A percentile compares a stretch with the other conserved stretches of the same genome.
phyloP scores from a whole-genome alignment of 306 rosid genomes.

The Benincasa hispida region DNA sequence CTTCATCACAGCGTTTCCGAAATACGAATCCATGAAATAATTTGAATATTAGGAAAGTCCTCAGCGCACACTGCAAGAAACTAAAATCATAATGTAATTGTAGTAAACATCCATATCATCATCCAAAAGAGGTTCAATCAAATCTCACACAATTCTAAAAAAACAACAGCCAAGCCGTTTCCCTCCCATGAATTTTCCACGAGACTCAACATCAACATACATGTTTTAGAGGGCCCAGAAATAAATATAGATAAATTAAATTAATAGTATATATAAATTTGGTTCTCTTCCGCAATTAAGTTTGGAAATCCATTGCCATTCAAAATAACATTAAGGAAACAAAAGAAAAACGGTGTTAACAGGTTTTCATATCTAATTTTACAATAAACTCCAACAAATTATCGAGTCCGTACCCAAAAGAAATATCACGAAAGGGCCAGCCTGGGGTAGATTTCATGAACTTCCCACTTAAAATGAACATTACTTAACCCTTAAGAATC shows the following conservation, averaged over 20 bases:
- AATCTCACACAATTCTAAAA: background rate
- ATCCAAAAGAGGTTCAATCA: background rate
- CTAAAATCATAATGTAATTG: background rate
- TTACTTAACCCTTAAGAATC: background rate
- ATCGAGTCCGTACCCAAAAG: background rate
- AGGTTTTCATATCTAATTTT: background rate
- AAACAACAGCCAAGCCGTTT: background rate
- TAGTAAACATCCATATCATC: constrained; percentile 1
- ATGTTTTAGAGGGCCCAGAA: background rate
- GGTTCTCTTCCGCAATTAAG: too few relatives aligned
- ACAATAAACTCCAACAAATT: background rate
- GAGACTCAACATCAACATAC: background rate
- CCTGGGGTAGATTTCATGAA: background rate
- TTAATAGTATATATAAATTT: too few relatives aligned
- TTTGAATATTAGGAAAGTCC: background rate
- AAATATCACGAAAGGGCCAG: background rate
- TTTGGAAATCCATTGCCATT: background rate
- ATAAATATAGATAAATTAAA: background rate
- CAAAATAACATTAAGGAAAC: too few relatives aligned
- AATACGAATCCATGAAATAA: constrained; percentile 1
- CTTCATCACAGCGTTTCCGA: constrained; percentile 2
- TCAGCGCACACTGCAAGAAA: constrained; percentile 2
- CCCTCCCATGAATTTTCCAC: background rate
- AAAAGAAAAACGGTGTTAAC: background rate
- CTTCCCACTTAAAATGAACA: background rate